These are phyloP conservation scores for Tulasnella sp. DNA, from an alignment of 768 basidiomycete species.

Conservation along the genomic window DNA sequence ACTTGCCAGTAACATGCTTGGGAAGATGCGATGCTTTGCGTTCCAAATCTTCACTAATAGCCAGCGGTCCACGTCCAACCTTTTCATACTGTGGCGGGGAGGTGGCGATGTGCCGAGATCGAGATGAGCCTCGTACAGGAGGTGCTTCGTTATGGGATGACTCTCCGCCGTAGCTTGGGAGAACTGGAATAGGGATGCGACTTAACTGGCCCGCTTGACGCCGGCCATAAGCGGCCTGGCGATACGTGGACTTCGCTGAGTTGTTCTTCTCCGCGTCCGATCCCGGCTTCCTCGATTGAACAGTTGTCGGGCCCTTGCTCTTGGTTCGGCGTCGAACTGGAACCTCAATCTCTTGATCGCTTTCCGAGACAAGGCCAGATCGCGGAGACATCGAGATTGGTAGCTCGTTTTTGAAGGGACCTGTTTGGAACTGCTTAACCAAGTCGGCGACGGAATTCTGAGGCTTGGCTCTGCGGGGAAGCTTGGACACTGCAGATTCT, in stretches of 20 bases:
- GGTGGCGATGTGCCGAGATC: neutral
- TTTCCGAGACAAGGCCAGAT: slow-evolving; percentile 59
- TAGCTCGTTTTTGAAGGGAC: slow-evolving; percentile 36
- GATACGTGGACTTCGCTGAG: slow-evolving; percentile 84
- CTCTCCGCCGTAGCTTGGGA: neutral
- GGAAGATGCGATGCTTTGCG: neutral
- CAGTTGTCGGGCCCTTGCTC: slow-evolving; percentile 26
- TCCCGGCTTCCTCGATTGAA: slow-evolving; percentile 34
- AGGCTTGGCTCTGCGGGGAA: slow-evolving; percentile 39
- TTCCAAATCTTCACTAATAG: neutral
- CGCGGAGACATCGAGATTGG: neutral
- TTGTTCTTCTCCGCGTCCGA: slow-evolving; percentile 92
- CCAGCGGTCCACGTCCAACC: neutral
- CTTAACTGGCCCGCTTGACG: neutral
- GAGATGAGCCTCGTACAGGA: neutral
- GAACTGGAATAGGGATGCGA: slow-evolving; percentile 20
- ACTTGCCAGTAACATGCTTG: slow-evolving; percentile 16
- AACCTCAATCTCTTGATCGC: slow-evolving; percentile 58
- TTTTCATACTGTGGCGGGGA: neutral
- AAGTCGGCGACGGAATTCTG: slow-evolving; percentile 67
- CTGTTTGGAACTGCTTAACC: slow-evolving; percentile 46
- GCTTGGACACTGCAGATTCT: slow-evolving; percentile 34
- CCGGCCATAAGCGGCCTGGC: slow-evolving; percentile 17
- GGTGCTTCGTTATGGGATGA: slow-evolving; percentile 2
- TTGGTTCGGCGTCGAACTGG: slow-evolving; percentile 35